phyloP scores from a whole-genome alignment of 805 yeast genomes.

The Saccharomycopsis fodiens region DNA sequence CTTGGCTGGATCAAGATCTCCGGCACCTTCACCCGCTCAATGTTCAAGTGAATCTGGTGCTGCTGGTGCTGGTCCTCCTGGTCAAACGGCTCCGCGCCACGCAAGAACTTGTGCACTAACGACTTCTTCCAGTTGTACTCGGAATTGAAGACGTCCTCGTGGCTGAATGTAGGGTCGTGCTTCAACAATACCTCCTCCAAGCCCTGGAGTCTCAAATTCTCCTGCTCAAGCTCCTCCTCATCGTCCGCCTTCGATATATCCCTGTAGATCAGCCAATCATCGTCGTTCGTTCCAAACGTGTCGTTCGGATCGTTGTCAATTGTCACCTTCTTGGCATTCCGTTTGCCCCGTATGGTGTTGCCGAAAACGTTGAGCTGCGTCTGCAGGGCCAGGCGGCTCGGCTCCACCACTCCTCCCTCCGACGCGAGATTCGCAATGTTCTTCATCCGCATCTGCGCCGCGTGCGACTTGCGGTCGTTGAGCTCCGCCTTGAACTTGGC shows the following conservation, averaged over 20 bases:
- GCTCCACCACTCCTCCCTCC: conserved; percentile 1
- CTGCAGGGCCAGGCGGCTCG: conserved; percentile 2
- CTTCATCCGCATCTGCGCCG: conserved; percentile 90
- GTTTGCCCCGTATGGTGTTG: conserved; percentile 29
- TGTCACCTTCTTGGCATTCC: conserved; percentile 52
- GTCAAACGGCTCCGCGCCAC: conserved; percentile 86
- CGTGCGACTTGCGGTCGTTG: conserved; percentile 81
- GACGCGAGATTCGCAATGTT: conserved; percentile 80
- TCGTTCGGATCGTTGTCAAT: conserved; percentile 90
- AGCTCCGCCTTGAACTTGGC: conserved; percentile 66
- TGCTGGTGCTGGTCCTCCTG: conserved; percentile 76
- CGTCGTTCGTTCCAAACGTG: conserved; percentile 91
- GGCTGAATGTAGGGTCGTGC: conserved; percentile 76
- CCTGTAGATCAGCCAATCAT: conserved; percentile 89
- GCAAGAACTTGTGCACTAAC: conserved; percentile 69
- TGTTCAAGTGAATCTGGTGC: conserved; percentile 84
- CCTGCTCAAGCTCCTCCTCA: conserved; percentile 75
- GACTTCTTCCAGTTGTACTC: conserved; percentile 82
- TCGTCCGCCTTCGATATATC: conserved; percentile 71
- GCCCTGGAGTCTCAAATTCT: conserved; percentile 47
- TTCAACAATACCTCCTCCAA: conserved; percentile 73
- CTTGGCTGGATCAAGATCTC: conserved; percentile 89
- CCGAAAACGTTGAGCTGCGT: conserved; percentile 8
- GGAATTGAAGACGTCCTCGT: conserved; percentile 76
- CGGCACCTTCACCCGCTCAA: conserved; percentile 88